Evolutionary conservation across 164 flowering plant species (phyloP).

Genomic region (Aristolochia contorta): DNA sequence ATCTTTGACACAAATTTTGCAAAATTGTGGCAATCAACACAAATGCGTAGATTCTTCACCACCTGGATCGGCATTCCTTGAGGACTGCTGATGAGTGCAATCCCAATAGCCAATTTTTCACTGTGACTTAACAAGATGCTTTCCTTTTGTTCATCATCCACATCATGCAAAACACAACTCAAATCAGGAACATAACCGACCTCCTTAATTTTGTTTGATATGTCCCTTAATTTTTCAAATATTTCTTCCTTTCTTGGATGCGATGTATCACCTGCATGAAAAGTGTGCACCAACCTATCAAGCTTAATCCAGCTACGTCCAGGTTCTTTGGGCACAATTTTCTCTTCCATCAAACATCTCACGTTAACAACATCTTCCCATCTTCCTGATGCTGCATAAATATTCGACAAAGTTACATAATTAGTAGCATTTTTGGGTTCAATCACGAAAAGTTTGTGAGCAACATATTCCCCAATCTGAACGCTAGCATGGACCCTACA

Average conservation of each 20-base stretch:
- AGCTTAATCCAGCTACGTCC: conserved; percentile 25
- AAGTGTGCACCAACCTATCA: conserved; percentile 18
- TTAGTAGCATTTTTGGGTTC: conserved; percentile 28
- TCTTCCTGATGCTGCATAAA: conserved; percentile 22
- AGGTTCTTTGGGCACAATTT: conserved; percentile 21
- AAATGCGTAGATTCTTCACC: conserved; percentile 15
- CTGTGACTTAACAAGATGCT: conserved; percentile 10
- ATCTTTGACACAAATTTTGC: conserved; percentile 13
- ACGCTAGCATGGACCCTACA: conserved; percentile 19
- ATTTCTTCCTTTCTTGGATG: conserved; percentile 24
- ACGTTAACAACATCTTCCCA: conserved; percentile 22
- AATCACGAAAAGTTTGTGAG: conserved; percentile 17
- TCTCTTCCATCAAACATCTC: conserved; percentile 21
- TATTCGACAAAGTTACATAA: conserved; percentile 25
- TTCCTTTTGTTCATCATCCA: conserved; percentile 17
- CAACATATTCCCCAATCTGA: conserved; percentile 21
- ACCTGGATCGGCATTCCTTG: conserved; percentile 7
- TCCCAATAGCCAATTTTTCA: conserved; percentile 15
- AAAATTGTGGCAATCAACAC: conserved; percentile 17
- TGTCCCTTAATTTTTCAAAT: conserved; percentile 6
- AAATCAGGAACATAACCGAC: conserved; percentile 17
- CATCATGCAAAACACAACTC: conserved; percentile 18
- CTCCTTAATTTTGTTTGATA: conserved; percentile 5
- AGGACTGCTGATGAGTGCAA: conserved; percentile 9
- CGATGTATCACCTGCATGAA: conserved; percentile 15